These are phyloP conservation scores for Dictyostelium citrinum DNA, from an alignment of 78 protist species.

Conservation along the genomic window DNA sequence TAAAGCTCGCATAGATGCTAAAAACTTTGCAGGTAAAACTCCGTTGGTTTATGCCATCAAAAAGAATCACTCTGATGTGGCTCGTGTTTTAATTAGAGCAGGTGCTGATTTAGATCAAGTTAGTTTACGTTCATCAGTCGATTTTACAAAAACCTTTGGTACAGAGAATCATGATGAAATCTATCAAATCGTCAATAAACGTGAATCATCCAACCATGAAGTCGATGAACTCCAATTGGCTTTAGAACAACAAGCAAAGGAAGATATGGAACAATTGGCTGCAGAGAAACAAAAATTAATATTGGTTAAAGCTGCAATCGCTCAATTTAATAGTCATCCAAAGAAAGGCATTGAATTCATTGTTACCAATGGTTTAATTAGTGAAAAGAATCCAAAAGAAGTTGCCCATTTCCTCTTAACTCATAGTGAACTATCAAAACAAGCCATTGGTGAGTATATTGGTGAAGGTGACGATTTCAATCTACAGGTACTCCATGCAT, in stretches of 20 bases:
- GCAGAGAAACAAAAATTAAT: slow-evolving; percentile 1
- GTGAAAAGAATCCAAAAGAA: slow-evolving; percentile 50
- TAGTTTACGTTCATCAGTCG: slow-evolving; percentile 21
- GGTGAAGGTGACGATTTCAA: slow-evolving; percentile 80
- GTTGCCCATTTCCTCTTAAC: slow-evolving; percentile 67
- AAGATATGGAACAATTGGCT: slow-evolving; percentile 18
- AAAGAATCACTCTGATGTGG: slow-evolving; percentile 60
- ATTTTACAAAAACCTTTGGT: slow-evolving; percentile 55
- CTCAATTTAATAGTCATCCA: slow-evolving; percentile 36
- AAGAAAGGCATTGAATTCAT: slow-evolving; percentile 67
- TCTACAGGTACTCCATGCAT: slow-evolving; percentile 87
- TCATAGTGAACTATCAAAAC: slow-evolving; percentile 34
- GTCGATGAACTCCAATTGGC: slow-evolving; percentile 24
- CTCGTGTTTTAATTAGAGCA: slow-evolving; percentile 48
- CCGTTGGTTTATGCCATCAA: slow-evolving; percentile 65
- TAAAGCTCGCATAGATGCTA: slow-evolving; percentile 50
- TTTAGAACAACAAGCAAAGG: slow-evolving; percentile 12
- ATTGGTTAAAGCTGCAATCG: slow-evolving; percentile 26
- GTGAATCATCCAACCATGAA: slow-evolving; percentile 14
- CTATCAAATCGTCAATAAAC: slow-evolving; percentile 29
- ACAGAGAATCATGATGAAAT: slow-evolving; percentile 41
- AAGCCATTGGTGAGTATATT: slow-evolving; percentile 70
- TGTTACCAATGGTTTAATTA: neutral
- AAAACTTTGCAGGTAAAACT: slow-evolving; percentile 76
- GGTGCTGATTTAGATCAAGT: slow-evolving; percentile 58